Percentiles rank a stretch among this genome's conserved stretches.
Evolutionary conservation across 306 rosid species (phyloP).

Genomic region (Lathyrus tuberosus): DNA sequence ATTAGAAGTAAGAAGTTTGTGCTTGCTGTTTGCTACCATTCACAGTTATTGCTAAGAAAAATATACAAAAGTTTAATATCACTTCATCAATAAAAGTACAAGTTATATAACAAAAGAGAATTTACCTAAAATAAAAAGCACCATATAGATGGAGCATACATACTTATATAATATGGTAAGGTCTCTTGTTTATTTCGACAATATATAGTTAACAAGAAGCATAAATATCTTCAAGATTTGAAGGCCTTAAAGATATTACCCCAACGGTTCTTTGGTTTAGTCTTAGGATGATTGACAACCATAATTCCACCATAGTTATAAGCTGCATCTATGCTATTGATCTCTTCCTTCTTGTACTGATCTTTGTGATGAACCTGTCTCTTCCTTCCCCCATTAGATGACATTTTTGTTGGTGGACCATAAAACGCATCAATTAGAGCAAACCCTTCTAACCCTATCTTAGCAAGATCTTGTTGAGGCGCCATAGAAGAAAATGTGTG

Average conservation of each 20-base stretch:
- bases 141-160: background rate
- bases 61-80: too few species aligned
- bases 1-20: too few species aligned
- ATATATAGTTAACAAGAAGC: background rate
- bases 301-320: constrained; percentile 36
- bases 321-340: constrained; percentile 42
- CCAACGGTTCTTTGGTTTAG: constrained; percentile 41
- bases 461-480: constrained; percentile 42
- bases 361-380: constrained; percentile 11
- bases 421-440: constrained; percentile 36
- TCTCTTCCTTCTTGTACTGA: constrained; percentile 24
- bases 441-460: constrained; percentile 45
- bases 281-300: constrained; percentile 26
- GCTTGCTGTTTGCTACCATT: too few species aligned
- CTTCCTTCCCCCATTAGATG: constrained; percentile 16
- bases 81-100: background rate
- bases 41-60: too few species aligned
- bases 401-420: constrained; percentile 37
- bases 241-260: constrained; percentile 31
- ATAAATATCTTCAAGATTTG: constrained; percentile 31
- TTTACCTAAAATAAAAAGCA: background rate
- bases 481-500: constrained; percentile 31
- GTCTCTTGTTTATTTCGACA: background rate
- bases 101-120: background rate
- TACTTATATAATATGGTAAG: background rate